Evolutionary conservation across 345 rosid species (phyloP), one percentile per base, ranked within the genome.

Genomic region (Gossypioides kirkii): DNA sequence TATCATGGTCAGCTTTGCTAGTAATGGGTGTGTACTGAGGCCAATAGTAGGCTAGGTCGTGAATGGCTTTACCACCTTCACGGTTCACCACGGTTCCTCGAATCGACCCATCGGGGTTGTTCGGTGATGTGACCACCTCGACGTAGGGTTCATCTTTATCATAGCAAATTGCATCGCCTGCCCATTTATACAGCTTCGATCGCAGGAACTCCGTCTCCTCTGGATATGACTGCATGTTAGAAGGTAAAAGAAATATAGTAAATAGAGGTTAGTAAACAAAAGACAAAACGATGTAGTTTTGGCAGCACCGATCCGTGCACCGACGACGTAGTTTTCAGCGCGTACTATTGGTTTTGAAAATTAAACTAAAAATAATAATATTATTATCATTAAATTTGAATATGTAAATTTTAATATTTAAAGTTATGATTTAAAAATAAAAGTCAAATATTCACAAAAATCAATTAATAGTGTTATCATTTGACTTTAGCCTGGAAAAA

Each of bases 11-110:
- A 10, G 88, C 91, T 45, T 79, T 80, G 17, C 17, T 63, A 71
- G 91, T 87, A 55, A 92, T 89, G n/a, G 97, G 87, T 0, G 97
- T 82, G 85, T 86, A 88, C 8, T 92, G 97, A 26, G 98, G 97
- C 98, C 97, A 92, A 73, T 89, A 90, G 66, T 94, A 92, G 66
- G 97, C 97, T 32, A 87, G 83, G 87, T 94, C 98, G 60, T 94
- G 79, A 26, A 94, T 82, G 25, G 82, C 79, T 75, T 81, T 87
- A 12, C 90, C 94, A 22, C 80, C 85, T 3, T 52, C 77, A 17
- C 73, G 81, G 72, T 89, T 89, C 82, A 89, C 89, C 69, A 89
- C 94, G 8, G 98, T 81, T 71, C 84, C 84, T 63, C 92, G 79
- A 50, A 82, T 77, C 14, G 85, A 56, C 20, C 97, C 98, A 13